Conservation (phyloP, 768 basidiomycete species). For the Fomitopsis serialis region DNA sequence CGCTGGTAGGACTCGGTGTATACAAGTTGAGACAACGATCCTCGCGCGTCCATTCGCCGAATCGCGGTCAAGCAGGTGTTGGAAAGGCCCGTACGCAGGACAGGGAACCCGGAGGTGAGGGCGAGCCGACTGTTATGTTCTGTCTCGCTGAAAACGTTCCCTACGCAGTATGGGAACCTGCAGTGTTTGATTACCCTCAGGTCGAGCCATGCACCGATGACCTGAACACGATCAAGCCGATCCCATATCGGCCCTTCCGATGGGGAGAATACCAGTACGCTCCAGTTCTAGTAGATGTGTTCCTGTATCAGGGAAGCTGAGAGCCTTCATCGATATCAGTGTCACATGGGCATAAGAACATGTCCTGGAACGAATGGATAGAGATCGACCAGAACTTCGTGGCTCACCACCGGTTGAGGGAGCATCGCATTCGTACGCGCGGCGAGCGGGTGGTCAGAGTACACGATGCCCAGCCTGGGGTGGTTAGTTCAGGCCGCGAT, state of each 20-base stretch:
- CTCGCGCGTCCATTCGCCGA: too few species aligned
- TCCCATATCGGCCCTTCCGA: conserved; percentile 63
- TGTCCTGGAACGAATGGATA: conserved; percentile 72
- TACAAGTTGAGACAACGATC: too few species aligned
- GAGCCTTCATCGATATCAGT: conserved; percentile 34
- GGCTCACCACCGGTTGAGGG: conserved; percentile 50
- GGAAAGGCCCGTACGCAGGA: background rate
- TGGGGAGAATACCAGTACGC: conserved; percentile 59
- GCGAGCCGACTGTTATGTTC: too few species aligned
- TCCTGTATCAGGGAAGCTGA: too few species aligned
- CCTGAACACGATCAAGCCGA: conserved; percentile 43
- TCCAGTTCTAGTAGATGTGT: too few species aligned
- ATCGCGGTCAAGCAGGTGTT: too few species aligned
- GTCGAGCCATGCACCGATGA: conserved; percentile 36
- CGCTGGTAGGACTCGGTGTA: too few species aligned
- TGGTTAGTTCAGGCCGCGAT: conserved; percentile 14
- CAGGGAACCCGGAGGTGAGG: background rate
- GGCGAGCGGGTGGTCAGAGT: conserved; percentile 44
- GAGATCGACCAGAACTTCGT: conserved; percentile 62
- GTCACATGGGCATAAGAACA: conserved; percentile 68
- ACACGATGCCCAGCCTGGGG: conserved; percentile 39
- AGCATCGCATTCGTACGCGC: conserved; percentile 47
- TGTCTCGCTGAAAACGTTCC: too few species aligned
- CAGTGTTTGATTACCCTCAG: conserved; percentile 45
- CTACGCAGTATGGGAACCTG: conserved; percentile 53